Base-by-base conservation (phyloP, 176 grass and related monocot genomes). In the bread wheat (Triticum aestivum) region DNA sequence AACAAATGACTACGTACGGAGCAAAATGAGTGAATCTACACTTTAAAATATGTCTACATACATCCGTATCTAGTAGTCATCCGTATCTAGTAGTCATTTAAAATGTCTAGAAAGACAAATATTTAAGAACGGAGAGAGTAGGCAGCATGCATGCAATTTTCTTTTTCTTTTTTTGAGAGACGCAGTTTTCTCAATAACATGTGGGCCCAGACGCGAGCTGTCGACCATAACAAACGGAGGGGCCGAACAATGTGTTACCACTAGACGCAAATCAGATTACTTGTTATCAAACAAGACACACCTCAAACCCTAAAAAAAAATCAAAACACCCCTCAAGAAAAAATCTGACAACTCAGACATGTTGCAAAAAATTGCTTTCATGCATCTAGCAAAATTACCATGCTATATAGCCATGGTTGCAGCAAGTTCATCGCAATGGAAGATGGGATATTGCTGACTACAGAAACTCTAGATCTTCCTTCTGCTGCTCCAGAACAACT, bases 381-480 rank as follows among this genome's bases (percentile, higher is more conserved):
- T 33, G 4, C 0, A 9, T 44, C 4, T 44, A 59, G 37, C 78
- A 82, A 77, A 82, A 82, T 15, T 62, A 33, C 17, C 27, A 49
- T 62, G 51, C 18, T 42, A 56, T 61, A 65, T 54, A 54, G 51
- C 51, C 51, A 17, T 12, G 35, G 45, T 69, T 41, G 61, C 58
- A 67, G 34, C 73, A 80, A 61, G 74, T 30, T 75, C 17, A 80
- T 26, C 12, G 5, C 51, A 81, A 39, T 51, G 76, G 21, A 59
- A 54, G 51, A 35, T 24, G 56, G n/a, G 66, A 30, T 73, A 62
- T 73, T 23, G 38, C 69, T 51, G 18, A 51, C 77, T 82, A 98
- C 86, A 98, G 30, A 67, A 92, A 98, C 29, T 85, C 75, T n/a
- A 94, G 71, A 52, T 94, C 92, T 59, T 89, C 89, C 49, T 87